Conservation (phyloP, 257 asterid species). For the Capsicum chinense region DNA sequence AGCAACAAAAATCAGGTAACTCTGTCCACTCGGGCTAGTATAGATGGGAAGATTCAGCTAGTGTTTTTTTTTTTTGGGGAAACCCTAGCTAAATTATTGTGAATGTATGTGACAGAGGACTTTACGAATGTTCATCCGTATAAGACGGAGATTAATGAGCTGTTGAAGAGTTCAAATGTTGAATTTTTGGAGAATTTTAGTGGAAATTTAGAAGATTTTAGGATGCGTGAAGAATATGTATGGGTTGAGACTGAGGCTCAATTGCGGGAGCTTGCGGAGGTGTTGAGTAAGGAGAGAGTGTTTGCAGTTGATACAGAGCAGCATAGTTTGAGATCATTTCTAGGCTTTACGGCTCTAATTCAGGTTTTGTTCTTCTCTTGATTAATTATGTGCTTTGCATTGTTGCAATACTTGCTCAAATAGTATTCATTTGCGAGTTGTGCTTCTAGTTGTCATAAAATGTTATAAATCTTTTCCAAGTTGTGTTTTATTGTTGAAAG, state of each 20-base stretch:
- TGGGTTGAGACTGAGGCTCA: conserved; percentile 72
- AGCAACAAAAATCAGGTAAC: no score
- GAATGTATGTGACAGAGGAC: conserved; percentile 48
- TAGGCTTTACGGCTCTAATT: conserved; percentile 88
- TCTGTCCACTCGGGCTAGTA: no score
- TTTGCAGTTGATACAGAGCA: conserved; percentile 95
- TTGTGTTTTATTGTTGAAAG: not conserved
- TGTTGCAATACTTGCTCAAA: conserved; percentile 1
- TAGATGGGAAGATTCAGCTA: no score
- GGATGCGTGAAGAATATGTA: conserved; percentile 51
- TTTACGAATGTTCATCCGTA: conserved; percentile 73
- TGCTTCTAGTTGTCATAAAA: not conserved
- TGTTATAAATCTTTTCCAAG: not conserved
- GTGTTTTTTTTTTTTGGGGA: not conserved
- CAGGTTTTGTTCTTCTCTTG: conserved; percentile 56
- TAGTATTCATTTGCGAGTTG: conserved; percentile 8
- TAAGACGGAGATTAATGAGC: conserved; percentile 58
- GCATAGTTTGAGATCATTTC: conserved; percentile 82
- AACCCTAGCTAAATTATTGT: conserved; percentile 9
- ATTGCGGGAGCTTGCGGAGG: conserved; percentile 63
- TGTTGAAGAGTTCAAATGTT: conserved; percentile 55
- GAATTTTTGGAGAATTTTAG: conserved; percentile 54
- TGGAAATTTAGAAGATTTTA: conserved; percentile 48
- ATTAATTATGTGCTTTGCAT: not conserved
- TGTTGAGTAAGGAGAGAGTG: conserved; percentile 65